A percentile compares a stretch with the other conserved stretches of the same genome.
Evolutionary conservation across 225 moss, liverwort and hornwort species (phyloP).

Genomic region (Antitrichia curtipendula): DNA sequence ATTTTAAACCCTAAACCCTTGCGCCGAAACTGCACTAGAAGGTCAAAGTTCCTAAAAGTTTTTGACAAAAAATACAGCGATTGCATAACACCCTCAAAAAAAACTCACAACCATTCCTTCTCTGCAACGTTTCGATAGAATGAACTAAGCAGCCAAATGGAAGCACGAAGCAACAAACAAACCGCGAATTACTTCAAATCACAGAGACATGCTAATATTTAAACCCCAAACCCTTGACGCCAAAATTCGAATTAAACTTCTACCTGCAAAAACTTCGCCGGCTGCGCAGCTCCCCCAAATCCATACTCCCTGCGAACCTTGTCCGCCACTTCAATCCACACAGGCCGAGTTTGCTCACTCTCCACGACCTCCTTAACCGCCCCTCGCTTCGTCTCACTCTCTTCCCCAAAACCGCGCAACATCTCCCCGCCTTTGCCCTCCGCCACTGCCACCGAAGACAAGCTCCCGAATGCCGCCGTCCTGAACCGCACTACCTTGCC

Average conservation of each 20-base stretch:
- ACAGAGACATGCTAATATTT: background rate
- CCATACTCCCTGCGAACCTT: constrained; percentile 59
- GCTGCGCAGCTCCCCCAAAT: constrained; percentile 24
- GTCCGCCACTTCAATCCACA: constrained; percentile 86
- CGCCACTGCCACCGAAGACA: constrained; percentile 11
- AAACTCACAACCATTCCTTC: background rate
- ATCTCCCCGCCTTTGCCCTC: background rate
- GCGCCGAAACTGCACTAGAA: background rate
- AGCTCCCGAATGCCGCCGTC: constrained; percentile 5
- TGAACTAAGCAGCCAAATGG: background rate
- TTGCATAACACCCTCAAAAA: background rate
- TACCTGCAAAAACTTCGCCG: constrained; percentile 54
- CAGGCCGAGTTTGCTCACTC: background rate
- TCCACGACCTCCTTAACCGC: background rate
- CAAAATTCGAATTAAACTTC: background rate
- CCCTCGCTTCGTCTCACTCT: constrained; percentile 6
- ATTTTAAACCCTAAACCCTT: background rate
- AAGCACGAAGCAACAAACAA: background rate
- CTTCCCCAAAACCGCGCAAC: constrained; percentile 9
- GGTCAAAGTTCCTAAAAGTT: background rate
- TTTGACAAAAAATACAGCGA: background rate
- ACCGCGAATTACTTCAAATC: background rate
- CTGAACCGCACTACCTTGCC: background rate
- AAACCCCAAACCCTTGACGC: background rate
- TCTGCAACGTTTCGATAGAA: background rate